Conservation (phyloP, 192 early-diverging fungal species). For the Dispira parvispora region DNA sequence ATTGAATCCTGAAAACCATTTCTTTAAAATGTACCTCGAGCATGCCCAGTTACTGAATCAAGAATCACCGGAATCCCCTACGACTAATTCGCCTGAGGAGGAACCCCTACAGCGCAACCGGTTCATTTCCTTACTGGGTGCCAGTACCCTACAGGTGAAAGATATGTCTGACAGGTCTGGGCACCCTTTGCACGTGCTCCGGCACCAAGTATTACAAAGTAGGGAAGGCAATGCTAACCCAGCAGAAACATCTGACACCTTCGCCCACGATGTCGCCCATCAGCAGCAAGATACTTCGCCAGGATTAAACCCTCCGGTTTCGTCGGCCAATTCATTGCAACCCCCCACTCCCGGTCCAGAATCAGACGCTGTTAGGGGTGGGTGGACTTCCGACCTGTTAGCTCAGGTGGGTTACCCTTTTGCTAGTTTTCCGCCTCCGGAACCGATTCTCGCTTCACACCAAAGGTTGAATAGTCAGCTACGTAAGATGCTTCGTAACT, state of each 20-base stretch:
- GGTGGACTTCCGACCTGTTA: background rate
- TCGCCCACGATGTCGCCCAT: background rate
- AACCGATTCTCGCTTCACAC: background rate
- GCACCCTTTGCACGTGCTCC: background rate
- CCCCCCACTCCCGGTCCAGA: background rate
- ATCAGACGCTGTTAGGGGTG: background rate
- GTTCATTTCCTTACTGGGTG: background rate
- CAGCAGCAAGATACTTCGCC: background rate
- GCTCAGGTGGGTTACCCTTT: background rate
- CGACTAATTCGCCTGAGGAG: background rate
- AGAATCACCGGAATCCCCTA: too few species aligned
- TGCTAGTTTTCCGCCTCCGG: background rate
- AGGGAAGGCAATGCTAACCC: background rate
- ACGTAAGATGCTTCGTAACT: background rate
- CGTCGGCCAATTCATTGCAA: background rate
- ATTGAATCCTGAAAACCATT: conserved; percentile 8
- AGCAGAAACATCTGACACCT: background rate
- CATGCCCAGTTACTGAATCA: background rate
- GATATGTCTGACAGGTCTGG: background rate
- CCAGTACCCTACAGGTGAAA: background rate
- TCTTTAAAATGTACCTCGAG: conserved; percentile 9
- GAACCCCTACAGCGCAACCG: background rate
- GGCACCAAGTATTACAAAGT: background rate
- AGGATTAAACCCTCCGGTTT: background rate
- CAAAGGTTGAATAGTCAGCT: background rate